A percentile compares a stretch with the other conserved stretches of the same genome.
Conservation (phyloP, 2,329 filamentous ascomycete genomes). For the Nemania sp. region DNA sequence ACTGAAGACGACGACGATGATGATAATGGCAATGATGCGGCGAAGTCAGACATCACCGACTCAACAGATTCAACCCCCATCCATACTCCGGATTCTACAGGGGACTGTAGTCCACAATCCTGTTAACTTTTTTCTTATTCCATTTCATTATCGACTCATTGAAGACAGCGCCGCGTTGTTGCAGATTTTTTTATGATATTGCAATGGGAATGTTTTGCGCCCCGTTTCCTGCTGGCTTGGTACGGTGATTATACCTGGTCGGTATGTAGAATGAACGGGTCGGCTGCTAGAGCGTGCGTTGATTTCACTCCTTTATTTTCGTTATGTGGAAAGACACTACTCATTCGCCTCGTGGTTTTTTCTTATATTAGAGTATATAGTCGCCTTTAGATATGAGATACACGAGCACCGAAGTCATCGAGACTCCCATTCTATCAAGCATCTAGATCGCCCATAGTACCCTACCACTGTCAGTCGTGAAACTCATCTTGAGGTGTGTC, state of each 20-base stretch:
- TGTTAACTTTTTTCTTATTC: neutral
- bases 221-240: neutral
- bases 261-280: slow-evolving; percentile 13
- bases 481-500: slow-evolving; percentile 11
- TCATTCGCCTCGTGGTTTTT: neutral
- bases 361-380: neutral
- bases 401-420: neutral
- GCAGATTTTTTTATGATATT: slow-evolving; percentile 16
- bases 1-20: slow-evolving; percentile 33
- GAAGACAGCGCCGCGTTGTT: neutral
- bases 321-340: slow-evolving; percentile 5
- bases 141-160: neutral
- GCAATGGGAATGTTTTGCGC: slow-evolving; percentile 13
- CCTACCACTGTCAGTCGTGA: neutral
- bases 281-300: slow-evolving; percentile 14
- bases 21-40: slow-evolving; percentile 19
- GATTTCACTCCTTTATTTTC: slow-evolving; percentile 10
- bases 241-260: neutral
- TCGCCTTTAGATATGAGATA: neutral
- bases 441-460: neutral
- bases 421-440: neutral
- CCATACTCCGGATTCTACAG: slow-evolving; percentile 33
- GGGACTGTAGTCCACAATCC: slow-evolving; percentile 34
- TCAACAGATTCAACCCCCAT: slow-evolving; percentile 36
- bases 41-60: slow-evolving; percentile 37